Conservation (phyloP, 306 rosid genomes). For the Malus asiatica region DNA sequence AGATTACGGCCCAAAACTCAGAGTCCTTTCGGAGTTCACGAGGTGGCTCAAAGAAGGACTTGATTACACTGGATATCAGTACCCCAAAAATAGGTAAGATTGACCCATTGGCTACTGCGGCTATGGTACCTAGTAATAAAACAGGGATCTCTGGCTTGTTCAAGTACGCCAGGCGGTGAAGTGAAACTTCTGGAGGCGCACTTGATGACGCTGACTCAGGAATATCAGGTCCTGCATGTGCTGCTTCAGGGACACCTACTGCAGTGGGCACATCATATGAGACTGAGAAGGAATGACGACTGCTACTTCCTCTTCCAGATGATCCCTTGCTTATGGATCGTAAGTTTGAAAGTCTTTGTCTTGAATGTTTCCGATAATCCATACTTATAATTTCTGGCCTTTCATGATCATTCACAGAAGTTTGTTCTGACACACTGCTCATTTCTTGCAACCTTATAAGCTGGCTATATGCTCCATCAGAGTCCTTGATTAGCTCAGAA, state of each 20-base stretch:
- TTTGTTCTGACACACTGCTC: conserved; percentile 4
- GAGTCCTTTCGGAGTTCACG: conserved; percentile 54
- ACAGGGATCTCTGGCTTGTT: conserved; percentile 72
- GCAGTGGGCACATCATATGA: conserved; percentile 32
- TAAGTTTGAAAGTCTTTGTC: too few relatives aligned
- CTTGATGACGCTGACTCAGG: conserved; percentile 14
- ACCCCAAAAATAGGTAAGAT: conserved; percentile 45
- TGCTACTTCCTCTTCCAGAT: neutral
- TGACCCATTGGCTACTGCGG: conserved; percentile 46
- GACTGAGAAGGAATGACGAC: conserved; percentile 37
- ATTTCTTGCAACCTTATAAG: conserved; percentile 56
- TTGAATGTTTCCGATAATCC: neutral
- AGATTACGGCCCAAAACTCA: conserved; percentile 52
- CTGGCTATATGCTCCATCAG: conserved; percentile 62
- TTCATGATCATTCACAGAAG: neutral
- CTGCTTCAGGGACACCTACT: conserved; percentile 19
- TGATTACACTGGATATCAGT: conserved; percentile 35
- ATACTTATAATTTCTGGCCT: neutral
- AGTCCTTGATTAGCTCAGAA: conserved; percentile 41
- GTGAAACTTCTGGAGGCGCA: conserved; percentile 32
- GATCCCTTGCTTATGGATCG: too few relatives aligned
- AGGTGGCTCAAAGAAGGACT: conserved; percentile 53
- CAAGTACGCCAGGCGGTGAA: conserved; percentile 50
- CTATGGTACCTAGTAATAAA: conserved; percentile 45
- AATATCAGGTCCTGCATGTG: conserved; percentile 17